These are phyloP conservation scores for Talaromyces liani DNA, from an alignment of 495 filamentous ascomycete genomes.

Conservation along the genomic window DNA sequence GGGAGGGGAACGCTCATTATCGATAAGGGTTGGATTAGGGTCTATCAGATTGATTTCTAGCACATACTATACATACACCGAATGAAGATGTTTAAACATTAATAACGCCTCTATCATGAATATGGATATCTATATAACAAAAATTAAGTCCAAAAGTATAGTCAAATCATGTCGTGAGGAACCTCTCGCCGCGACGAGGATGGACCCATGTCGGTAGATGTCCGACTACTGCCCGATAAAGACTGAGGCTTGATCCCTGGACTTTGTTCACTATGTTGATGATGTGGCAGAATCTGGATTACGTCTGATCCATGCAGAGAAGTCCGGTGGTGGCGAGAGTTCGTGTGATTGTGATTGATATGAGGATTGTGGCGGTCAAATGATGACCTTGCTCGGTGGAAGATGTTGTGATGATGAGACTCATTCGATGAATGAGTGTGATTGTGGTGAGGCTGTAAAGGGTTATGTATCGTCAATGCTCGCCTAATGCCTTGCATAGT, in stretches of 20 bases:
- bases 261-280: background rate
- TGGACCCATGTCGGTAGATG: background rate
- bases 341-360: background rate
- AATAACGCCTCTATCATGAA: background rate
- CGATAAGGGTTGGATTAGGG: background rate
- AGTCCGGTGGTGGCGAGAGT: background rate
- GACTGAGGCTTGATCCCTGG: background rate
- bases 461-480: background rate
- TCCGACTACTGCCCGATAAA: background rate
- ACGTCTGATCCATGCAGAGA: background rate
- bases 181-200: background rate
- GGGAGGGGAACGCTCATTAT: background rate
- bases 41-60: background rate
- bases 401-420: conserved; percentile 1
- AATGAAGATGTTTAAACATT: background rate
- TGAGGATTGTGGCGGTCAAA: background rate
- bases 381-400: background rate
- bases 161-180: background rate
- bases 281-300: background rate
- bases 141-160: background rate
- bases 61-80: background rate
- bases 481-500: background rate
- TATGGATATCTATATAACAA: background rate
- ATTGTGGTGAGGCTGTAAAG: background rate
- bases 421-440: background rate